Percentiles rank a stretch among this genome's conserved stretches.
Evolutionary conservation across 164 flowering plant species (phyloP).

Genomic region (Annona squamosa): DNA sequence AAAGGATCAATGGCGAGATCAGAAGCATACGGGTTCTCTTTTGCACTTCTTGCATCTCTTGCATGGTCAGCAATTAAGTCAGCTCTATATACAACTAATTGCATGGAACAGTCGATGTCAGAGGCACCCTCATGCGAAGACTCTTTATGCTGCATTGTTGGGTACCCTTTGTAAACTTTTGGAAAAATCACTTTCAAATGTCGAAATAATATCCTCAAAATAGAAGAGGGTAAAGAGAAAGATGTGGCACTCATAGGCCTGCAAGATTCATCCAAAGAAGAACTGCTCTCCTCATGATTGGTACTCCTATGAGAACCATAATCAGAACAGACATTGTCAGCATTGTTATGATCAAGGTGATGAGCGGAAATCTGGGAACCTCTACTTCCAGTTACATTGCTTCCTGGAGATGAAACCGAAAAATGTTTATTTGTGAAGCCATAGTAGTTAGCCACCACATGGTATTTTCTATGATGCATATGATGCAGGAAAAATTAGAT

Average conservation of each 20-base stretch:
- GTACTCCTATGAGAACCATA: slow-evolving; percentile 13
- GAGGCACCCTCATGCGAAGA: slow-evolving; percentile 14
- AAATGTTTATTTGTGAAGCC: not conserved
- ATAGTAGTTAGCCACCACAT: too few species aligned
- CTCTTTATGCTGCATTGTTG: slow-evolving; percentile 6
- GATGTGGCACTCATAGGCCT: slow-evolving; percentile 6
- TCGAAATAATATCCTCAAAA: slow-evolving; percentile 34
- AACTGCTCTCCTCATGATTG: slow-evolving; percentile 19
- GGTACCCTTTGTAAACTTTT: slow-evolving; percentile 4
- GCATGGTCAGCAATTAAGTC: slow-evolving; percentile 9
- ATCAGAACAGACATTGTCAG: slow-evolving; percentile 14
- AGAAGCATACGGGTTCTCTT: slow-evolving; percentile 35
- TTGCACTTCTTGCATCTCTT: slow-evolving; percentile 15
- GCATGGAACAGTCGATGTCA: slow-evolving; percentile 10
- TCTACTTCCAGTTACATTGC: slow-evolving; percentile 14
- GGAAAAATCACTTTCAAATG: slow-evolving; percentile 25
- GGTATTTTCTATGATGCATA: too few species aligned
- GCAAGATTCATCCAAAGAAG: slow-evolving; percentile 14
- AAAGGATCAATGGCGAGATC: slow-evolving; percentile 47
- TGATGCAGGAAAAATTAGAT: too few species aligned
- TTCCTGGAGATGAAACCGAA: slow-evolving; percentile 21
- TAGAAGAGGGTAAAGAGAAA: slow-evolving; percentile 19
- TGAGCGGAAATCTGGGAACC: slow-evolving; percentile 11
- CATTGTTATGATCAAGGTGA: slow-evolving; percentile 11
- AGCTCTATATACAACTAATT: slow-evolving; percentile 6